Base-by-base conservation (phyloP, 768 basidiomycete species). In the Cyclocybe cylindracea region DNA sequence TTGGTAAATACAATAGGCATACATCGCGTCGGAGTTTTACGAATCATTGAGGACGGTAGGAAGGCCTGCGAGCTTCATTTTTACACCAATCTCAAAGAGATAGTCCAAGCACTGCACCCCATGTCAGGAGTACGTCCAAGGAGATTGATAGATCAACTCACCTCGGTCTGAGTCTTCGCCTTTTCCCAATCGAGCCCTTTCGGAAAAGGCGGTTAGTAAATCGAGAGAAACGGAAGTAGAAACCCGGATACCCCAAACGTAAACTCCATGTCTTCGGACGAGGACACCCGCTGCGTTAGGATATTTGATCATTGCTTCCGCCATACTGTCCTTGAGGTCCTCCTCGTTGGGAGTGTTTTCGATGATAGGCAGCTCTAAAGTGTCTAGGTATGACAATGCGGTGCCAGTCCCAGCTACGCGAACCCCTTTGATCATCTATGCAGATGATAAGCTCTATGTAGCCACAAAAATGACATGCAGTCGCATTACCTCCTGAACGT, bases 261-360 rank as follows among this genome's bases (percentile, higher is more conserved):
- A 13, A 19, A 31, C 40, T 32, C 40, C 33, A 60, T 60, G 59
- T 55, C 56, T 31, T 61, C 59, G 34, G 59, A 61, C 91, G 14
- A 94, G 81, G 10, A 91, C 76, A 1, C 76, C 93, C 1, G 87
- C 82, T 0, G 93, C 88, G 39, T 91, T 81, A 0, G 92, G 93
- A 61, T 88, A 85, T 54, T 83, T 79, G 8, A 71, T 66, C 89
- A 94, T 93, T 2, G 91, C 91, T 34, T 83, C 84, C 0, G 84
- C 90, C 91, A 95, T 94, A 55, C 89, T 87, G 38, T 90, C 90
- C 54, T 85, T 89, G 51, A 95, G 73, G 65, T 94, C 92, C 66
- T 94, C 92, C 66, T 95, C 93, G 53, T 89, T 78, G 4, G 92
- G 92, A 1, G 93, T 95, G 62, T 94, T 95, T 59, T 91, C 87